Conservation (phyloP, 129 eudicot genomes). For the Tagetes erecta region DNA sequence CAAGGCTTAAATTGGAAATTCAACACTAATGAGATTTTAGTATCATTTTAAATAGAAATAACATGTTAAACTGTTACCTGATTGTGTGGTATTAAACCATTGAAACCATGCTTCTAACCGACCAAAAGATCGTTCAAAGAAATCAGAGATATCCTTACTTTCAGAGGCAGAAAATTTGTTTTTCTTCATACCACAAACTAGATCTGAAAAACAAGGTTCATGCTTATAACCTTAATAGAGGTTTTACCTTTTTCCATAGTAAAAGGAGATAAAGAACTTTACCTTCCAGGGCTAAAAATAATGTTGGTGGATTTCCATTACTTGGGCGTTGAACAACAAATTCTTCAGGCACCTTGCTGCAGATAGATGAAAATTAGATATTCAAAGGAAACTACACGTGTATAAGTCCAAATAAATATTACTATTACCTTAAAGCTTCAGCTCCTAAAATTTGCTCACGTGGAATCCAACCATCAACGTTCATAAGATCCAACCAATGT, state of each 20-base stretch:
- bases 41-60: neutral
- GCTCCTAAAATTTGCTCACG: slow-evolving; percentile 98
- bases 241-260: neutral
- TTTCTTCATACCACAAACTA: slow-evolving; percentile 62
- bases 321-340: slow-evolving; percentile 88
- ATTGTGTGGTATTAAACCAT: slow-evolving; percentile 96
- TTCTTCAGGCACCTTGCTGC: slow-evolving; percentile 95
- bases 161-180: slow-evolving; percentile 55
- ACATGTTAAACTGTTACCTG: slow-evolving; percentile 48
- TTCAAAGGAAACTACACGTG: neutral
- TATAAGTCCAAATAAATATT: slow-evolving; percentile 11
- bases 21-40: neutral
- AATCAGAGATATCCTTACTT: slow-evolving; percentile 56
- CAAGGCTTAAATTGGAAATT: slow-evolving; percentile 16
- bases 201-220: slow-evolving; percentile 46
- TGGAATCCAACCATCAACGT: slow-evolving; percentile 99
- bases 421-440: slow-evolving; percentile 94
- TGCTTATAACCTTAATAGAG: neutral
- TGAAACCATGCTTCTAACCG: slow-evolving; percentile 99
- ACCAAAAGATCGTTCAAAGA: slow-evolving; percentile 70
- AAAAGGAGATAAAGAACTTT: neutral
- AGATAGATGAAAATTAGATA: slow-evolving; percentile 1
- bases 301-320: slow-evolving; percentile 94
- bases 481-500: slow-evolving; percentile 97
- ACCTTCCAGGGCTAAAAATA: slow-evolving; percentile 85